These are phyloP conservation scores for Globisporangium canariense DNA, from an alignment of 352 stramenopile genomes.

Conservation along the genomic window DNA sequence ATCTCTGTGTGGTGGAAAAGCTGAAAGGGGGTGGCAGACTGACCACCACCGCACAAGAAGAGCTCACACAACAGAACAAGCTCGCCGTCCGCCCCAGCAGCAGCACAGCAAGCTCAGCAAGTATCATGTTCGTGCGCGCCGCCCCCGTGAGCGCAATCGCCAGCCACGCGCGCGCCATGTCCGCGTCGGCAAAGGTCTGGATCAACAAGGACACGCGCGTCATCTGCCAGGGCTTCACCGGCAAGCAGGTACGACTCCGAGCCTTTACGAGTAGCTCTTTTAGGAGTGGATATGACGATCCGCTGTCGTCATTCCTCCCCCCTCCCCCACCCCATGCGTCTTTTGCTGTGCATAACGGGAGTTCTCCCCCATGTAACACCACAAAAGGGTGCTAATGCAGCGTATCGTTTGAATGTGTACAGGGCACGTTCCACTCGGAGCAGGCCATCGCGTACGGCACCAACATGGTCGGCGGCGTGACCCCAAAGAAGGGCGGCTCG, in stretches of 20 bases:
- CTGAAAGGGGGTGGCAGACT: neutral
- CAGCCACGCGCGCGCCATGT: constrained; percentile 73
- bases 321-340: neutral
- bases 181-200: constrained; percentile 98
- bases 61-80: constrained; percentile 9
- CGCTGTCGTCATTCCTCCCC: neutral
- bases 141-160: constrained; percentile 46
- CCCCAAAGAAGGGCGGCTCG: constrained; percentile 97
- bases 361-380: neutral
- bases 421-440: constrained; percentile 98
- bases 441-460: constrained; percentile 99
- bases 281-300: neutral
- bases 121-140: constrained; percentile 53
- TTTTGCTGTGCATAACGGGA: neutral
- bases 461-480: constrained; percentile 99
- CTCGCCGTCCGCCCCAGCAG: neutral
- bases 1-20: neutral
- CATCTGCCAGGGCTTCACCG: constrained; percentile 99
- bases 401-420: neutral
- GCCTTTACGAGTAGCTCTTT: neutral
- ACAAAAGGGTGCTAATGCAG: neutral
- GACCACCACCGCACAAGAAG: constrained; percentile 12
- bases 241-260: constrained; percentile 91
- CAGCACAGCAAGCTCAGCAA: constrained; percentile 3
- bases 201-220: constrained; percentile 99